Evolutionary conservation across 2,329 filamentous ascomycete species (phyloP).

Genomic region (Lasiodiplodia hormozganensis): DNA sequence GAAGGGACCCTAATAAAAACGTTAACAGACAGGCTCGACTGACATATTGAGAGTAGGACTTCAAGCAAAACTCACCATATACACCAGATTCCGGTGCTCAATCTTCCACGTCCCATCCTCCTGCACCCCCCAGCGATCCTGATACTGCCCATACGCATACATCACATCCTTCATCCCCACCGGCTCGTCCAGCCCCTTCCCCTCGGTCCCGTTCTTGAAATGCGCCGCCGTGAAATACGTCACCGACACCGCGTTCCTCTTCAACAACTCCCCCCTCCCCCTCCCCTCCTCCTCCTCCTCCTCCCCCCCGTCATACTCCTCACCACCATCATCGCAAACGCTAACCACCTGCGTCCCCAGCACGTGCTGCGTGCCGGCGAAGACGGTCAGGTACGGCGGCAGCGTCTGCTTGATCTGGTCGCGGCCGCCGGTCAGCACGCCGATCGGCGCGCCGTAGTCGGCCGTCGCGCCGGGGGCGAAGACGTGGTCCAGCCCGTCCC

Average conservation of each 20-base stretch:
- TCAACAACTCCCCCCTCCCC: no score
- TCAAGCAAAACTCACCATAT: constrained; percentile 2
- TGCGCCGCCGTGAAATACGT: constrained; percentile 9
- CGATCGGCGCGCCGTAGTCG: constrained; percentile 6
- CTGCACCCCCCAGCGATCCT: constrained; percentile 5
- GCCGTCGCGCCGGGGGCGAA: background rate
- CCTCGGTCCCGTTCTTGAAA: background rate
- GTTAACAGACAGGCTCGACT: background rate
- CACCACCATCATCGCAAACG: background rate
- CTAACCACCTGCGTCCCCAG: background rate
- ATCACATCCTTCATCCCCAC: background rate
- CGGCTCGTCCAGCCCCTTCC: background rate
- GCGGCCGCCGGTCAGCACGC: background rate
- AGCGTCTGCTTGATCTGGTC: background rate
- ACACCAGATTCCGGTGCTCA: constrained; percentile 14
- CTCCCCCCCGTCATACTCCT: no score
- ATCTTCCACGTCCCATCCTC: background rate
- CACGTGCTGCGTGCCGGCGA: background rate
- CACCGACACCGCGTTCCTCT: background rate
- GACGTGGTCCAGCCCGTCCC: background rate
- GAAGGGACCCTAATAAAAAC: background rate
- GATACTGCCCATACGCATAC: constrained; percentile 10
- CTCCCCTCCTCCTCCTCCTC: background rate
- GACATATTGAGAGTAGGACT: background rate
- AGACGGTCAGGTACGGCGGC: constrained; percentile 17